These are phyloP conservation scores for Crassisporium funariophilum DNA, from an alignment of 768 basidiomycete species.

Conservation along the genomic window DNA sequence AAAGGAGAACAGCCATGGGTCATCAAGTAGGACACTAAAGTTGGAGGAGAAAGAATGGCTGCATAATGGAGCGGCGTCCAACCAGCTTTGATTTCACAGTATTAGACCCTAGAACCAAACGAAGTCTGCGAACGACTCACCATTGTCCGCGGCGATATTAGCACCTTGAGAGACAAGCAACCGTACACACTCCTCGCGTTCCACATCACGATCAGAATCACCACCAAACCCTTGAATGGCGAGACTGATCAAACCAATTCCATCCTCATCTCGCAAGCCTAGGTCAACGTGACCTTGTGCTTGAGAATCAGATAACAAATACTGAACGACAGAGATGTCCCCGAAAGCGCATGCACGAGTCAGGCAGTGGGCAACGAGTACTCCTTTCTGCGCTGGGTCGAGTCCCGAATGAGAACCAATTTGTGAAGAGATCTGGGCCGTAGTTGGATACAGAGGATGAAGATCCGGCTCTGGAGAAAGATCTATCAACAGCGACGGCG, in stretches of 20 bases:
- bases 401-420: slow-evolving; percentile 72
- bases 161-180: slow-evolving; percentile 79
- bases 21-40: slow-evolving; percentile 88
- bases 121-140: slow-evolving; percentile 35
- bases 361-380: slow-evolving; percentile 75
- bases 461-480: slow-evolving; percentile 78
- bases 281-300: slow-evolving; percentile 72
- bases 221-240: slow-evolving; percentile 82
- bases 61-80: slow-evolving; percentile 97
- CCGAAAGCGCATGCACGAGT: slow-evolving; percentile 78
- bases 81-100: slow-evolving; percentile 56
- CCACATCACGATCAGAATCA: slow-evolving; percentile 81
- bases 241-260: slow-evolving; percentile 75
- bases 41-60: slow-evolving; percentile 84
- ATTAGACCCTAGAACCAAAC: not conserved
- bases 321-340: slow-evolving; percentile 71
- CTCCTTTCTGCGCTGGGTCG: slow-evolving; percentile 62
- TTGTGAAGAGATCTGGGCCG: slow-evolving; percentile 59
- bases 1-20: slow-evolving; percentile 90
- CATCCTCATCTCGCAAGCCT: slow-evolving; percentile 78
- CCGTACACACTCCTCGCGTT: slow-evolving; percentile 88
- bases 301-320: slow-evolving; percentile 68
- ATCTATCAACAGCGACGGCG: slow-evolving; percentile 43
- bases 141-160: slow-evolving; percentile 65
- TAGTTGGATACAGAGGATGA: slow-evolving; percentile 75